phyloP scores from a whole-genome alignment of 306 rosid genomes.

The Biancaea sappan region DNA sequence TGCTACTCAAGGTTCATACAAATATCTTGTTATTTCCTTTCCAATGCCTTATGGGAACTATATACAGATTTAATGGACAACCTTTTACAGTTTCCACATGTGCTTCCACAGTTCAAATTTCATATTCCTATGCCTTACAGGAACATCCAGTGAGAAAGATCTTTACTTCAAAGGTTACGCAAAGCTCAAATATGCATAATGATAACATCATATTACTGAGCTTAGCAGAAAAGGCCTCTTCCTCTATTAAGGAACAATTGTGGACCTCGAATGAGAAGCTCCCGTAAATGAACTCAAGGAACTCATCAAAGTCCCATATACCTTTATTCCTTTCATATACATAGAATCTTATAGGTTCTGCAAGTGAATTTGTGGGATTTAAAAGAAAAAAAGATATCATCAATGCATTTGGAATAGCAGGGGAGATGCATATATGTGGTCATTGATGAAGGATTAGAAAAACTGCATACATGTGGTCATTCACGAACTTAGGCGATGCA shows the following conservation, averaged over 20 bases:
- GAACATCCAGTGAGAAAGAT: too few species aligned
- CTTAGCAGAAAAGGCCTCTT: not conserved
- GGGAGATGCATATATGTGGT: not conserved
- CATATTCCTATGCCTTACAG: too few species aligned
- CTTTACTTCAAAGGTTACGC: not conserved
- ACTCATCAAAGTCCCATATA: conserved; percentile 81
- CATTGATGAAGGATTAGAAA: conserved; percentile 12
- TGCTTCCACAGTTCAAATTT: too few species aligned
- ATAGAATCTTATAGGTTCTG: conserved; percentile 73
- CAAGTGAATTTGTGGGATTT: conserved; percentile 28
- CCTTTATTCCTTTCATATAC: conserved; percentile 70
- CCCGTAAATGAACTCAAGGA: conserved; percentile 64
- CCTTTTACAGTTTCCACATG: too few species aligned
- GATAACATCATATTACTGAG: not conserved
- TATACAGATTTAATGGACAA: too few species aligned
- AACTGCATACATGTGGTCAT: conserved; percentile 66
- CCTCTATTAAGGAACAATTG: not conserved
- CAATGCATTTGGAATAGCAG: not conserved
- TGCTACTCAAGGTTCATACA: too few species aligned
- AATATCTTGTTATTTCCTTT: too few species aligned
- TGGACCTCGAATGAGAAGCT: conserved; percentile 34
- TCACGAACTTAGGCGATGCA: too few species aligned
- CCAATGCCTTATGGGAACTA: too few species aligned
- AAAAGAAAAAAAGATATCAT: not conserved
- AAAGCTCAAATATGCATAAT: not conserved